phyloP scores from a whole-genome alignment of 352 stramenopile genomes.

The Globisporangium radiosum region DNA sequence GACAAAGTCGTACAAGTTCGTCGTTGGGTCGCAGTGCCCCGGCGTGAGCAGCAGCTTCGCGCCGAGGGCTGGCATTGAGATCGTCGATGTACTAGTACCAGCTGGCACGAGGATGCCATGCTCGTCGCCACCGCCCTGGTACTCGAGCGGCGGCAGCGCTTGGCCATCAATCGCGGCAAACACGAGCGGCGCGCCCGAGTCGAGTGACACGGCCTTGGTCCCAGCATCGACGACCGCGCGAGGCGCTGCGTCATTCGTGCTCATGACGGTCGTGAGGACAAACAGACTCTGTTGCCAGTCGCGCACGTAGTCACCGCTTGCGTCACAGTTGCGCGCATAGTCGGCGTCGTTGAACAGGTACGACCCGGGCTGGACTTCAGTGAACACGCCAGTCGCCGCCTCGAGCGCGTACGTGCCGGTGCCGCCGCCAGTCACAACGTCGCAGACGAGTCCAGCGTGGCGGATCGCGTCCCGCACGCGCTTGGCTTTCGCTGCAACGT shows the following conservation, averaged over 20 bases:
- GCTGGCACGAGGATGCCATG: slow-evolving; percentile 50
- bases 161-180: slow-evolving; percentile 31
- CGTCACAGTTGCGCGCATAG: slow-evolving; percentile 49
- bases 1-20: slow-evolving; percentile 73
- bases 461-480: slow-evolving; percentile 31
- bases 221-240: slow-evolving; percentile 63
- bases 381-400: slow-evolving; percentile 53
- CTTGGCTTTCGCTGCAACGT: slow-evolving; percentile 34
- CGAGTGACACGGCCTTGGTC: slow-evolving; percentile 66
- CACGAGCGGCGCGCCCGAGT: slow-evolving; percentile 53
- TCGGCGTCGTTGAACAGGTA: slow-evolving; percentile 78
- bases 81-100: slow-evolving; percentile 6
- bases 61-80: slow-evolving; percentile 42
- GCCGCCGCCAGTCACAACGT: slow-evolving; percentile 62
- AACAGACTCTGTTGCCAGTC: slow-evolving; percentile 64
- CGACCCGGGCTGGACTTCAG: slow-evolving; percentile 68
- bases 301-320: slow-evolving; percentile 27
- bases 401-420: slow-evolving; percentile 68
- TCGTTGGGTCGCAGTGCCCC: slow-evolving; percentile 68
- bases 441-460: slow-evolving; percentile 28
- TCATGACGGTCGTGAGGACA: slow-evolving; percentile 69
- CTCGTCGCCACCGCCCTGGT: slow-evolving; percentile 56
- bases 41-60: slow-evolving; percentile 54
- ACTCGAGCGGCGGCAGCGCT: slow-evolving; percentile 35
- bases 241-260: slow-evolving; percentile 29